These are phyloP conservation scores for Macrocybe gigantea DNA, from an alignment of 768 basidiomycete genomes.

Conservation along the genomic window DNA sequence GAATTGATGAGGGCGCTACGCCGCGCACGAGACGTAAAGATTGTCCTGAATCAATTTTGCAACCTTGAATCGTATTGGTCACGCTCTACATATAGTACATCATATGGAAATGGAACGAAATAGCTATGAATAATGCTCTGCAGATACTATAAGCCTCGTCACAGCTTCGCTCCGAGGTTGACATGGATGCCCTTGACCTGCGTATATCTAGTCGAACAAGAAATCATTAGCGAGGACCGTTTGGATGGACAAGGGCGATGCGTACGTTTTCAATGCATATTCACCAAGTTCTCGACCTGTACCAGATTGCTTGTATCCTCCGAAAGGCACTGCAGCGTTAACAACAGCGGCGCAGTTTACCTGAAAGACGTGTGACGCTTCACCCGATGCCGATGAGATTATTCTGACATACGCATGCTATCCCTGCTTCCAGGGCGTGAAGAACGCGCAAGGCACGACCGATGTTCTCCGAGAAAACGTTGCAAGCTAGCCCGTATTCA, in stretches of 20 bases:
- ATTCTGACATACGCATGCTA: conserved; percentile 38
- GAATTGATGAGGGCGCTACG: too few species aligned
- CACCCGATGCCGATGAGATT: not conserved
- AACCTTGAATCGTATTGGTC: too few species aligned
- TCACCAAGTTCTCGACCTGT: conserved; percentile 81
- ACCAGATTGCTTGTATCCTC: conserved; percentile 79
- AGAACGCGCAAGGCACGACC: conserved; percentile 35
- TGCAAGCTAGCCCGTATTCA: conserved; percentile 62
- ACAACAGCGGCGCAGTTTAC: conserved; percentile 39
- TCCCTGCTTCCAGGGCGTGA: conserved; percentile 61
- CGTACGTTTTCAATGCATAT: conserved; percentile 58
- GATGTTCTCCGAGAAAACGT: conserved; percentile 58
- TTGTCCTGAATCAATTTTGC: too few species aligned
- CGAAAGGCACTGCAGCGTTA: conserved; percentile 62
- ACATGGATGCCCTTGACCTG: conserved; percentile 50
- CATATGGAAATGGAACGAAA: too few species aligned
- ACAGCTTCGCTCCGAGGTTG: conserved; percentile 33
- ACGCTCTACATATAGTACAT: too few species aligned
- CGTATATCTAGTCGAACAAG: conserved; percentile 29
- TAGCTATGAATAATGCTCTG: too few species aligned
- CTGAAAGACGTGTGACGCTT: conserved; percentile 13
- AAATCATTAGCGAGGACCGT: not conserved
- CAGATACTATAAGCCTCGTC: not conserved
- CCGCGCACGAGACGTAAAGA: too few species aligned
- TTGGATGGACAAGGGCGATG: conserved; percentile 1